Evolutionary conservation across 2,329 filamentous ascomycete species (phyloP).

Genomic region (Colletotrichum orbiculare): DNA sequence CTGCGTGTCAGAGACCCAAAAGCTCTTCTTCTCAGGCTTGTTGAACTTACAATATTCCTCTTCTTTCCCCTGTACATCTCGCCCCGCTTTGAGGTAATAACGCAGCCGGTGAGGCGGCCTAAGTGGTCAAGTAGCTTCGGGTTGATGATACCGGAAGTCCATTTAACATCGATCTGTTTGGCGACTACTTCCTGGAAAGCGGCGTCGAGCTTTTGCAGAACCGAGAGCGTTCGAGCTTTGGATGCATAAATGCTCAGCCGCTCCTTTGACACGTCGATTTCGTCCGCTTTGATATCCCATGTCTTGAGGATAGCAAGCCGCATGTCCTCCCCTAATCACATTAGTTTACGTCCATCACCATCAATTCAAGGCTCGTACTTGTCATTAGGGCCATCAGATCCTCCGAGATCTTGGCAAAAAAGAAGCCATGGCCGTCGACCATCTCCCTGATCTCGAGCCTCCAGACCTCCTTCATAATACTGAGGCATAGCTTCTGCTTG

Average conservation of each 20-base stretch:
- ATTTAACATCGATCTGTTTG: constrained; percentile 40
- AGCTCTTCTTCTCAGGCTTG: constrained; percentile 22
- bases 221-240: constrained; percentile 47
- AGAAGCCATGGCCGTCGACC: constrained; percentile 53
- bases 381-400: constrained; percentile 9
- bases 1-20: no score
- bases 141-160: constrained; percentile 41
- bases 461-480: constrained; percentile 63
- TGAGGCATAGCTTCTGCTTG: constrained; percentile 55
- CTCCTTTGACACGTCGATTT: constrained; percentile 41
- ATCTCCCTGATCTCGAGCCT: constrained; percentile 59
- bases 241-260: constrained; percentile 50
- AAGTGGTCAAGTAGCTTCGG: constrained; percentile 48
- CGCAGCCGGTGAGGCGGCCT: constrained; percentile 49
- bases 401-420: constrained; percentile 50
- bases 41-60: no score
- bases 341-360: constrained; percentile 1
- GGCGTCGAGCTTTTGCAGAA: constrained; percentile 44
- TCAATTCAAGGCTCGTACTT: constrained; percentile 7
- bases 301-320: constrained; percentile 35
- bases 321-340: constrained; percentile 10
- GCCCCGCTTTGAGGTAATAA: no score
- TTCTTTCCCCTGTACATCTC: no score
- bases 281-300: constrained; percentile 46
- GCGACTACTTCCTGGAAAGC: constrained; percentile 28